Evolutionary conservation across 2,329 filamentous ascomycete genomes (phyloP).

Genomic region (Xylariales sp.): DNA sequence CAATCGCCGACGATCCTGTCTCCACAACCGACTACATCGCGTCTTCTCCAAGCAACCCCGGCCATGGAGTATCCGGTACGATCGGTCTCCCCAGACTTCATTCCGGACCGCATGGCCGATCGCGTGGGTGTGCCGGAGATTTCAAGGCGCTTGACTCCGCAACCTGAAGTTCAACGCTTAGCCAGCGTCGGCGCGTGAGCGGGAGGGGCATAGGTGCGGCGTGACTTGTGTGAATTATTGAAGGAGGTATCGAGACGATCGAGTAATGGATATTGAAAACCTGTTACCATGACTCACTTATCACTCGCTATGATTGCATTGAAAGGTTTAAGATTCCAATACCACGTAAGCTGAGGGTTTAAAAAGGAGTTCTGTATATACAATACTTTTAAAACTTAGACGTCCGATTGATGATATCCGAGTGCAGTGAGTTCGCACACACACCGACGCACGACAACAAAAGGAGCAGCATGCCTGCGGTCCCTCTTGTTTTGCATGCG

Average conservation of each 20-base stretch:
- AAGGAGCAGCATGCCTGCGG: too few species aligned
- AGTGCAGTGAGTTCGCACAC: too few species aligned
- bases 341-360: too few species aligned
- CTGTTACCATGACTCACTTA: too few species aligned
- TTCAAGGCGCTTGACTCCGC: conserved; percentile 23
- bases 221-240: background rate
- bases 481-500: too few species aligned
- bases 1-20: conserved; percentile 41
- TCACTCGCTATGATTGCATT: too few species aligned
- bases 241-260: background rate
- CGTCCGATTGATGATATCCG: too few species aligned
- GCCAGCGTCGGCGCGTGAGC: conserved; percentile 11
- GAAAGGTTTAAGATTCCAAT: too few species aligned
- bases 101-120: conserved; percentile 60
- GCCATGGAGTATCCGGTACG: conserved; percentile 51
- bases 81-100: conserved; percentile 53
- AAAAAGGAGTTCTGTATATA: too few species aligned
- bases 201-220: background rate
- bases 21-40: conserved; percentile 53
- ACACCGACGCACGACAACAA: too few species aligned
- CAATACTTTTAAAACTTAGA: too few species aligned
- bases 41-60: conserved; percentile 47
- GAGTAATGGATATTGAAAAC: background rate
- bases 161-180: conserved; percentile 21
- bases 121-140: conserved; percentile 47